A percentile compares a stretch with the other conserved stretches of the same genome.
These are phyloP conservation scores for Alisma plantagoaquatica DNA, from an alignment of 106 monocot genomes.

Conservation along the genomic window DNA sequence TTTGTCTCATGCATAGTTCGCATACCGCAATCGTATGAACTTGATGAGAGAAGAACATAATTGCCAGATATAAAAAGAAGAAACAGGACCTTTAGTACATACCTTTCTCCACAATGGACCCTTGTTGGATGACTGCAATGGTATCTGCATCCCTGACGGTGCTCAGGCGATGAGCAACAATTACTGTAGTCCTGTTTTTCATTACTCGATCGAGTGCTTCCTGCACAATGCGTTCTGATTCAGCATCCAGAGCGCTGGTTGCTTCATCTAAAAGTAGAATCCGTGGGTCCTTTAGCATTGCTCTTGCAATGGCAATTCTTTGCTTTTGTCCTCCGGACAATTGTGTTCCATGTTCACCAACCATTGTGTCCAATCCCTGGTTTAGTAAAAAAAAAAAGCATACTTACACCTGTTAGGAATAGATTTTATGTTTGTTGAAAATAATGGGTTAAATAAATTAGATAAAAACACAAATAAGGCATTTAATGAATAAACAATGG, in stretches of 20 bases:
- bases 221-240: slow-evolving; percentile 34
- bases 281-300: slow-evolving; percentile 42
- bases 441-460: too few species aligned
- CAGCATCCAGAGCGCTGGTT: slow-evolving; percentile 44
- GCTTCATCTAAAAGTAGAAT: slow-evolving; percentile 56
- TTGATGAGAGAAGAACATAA: too few species aligned
- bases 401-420: too few species aligned
- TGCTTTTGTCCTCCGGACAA: slow-evolving; percentile 59
- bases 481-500: too few species aligned
- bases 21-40: too few species aligned
- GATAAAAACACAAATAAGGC: too few species aligned
- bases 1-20: too few species aligned
- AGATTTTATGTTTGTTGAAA: too few species aligned
- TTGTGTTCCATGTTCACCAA: slow-evolving; percentile 44
- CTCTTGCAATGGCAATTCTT: slow-evolving; percentile 49
- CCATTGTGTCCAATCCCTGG: slow-evolving; percentile 47
- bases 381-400: too few species aligned
- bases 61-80: too few species aligned
- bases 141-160: slow-evolving; percentile 42
- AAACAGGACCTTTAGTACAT: too few species aligned
- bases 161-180: slow-evolving; percentile 42
- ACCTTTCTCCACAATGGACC: slow-evolving; percentile 46
- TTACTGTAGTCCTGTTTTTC: slow-evolving; percentile 34
- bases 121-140: slow-evolving; percentile 34
- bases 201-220: slow-evolving; percentile 44